Evolutionary conservation across 1,284 basidiomycete genomes (phyloP), one percentile per base, ranked within the genome.

Genomic region (Heterobasidion irregulare): DNA sequence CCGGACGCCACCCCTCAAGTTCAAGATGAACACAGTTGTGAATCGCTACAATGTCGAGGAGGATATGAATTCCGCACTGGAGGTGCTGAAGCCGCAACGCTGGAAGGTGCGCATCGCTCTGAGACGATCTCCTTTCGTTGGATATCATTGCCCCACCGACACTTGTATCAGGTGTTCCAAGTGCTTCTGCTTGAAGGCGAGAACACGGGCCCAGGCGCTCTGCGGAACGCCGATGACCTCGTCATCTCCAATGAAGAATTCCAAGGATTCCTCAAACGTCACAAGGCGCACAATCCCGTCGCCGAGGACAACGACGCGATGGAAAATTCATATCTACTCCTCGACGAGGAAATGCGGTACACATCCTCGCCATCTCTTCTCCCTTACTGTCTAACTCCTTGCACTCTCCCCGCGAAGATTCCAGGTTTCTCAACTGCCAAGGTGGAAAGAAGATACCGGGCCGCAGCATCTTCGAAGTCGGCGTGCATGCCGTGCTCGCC

Each of bases 1-100:
- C 7, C 69, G 12, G 62, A 69, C 65, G 8, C 59, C 65, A 6
- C 61, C 58, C 0, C 69, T 69, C 50, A 68, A 64, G 48, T 63
- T 75, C 8, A 75, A 75, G 47, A 65, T 74, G n/a, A 74, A 75
- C 50, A 65, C 68, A 0, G 73, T 32, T 65, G 70, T 2, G 41
- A 38, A 8, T 75, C 8, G 62, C 74, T 18, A 73, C 64, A 0
- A 70, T 50, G 63, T 64, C 36, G 57, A 72, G 10, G 68, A 71
- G 54, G 68, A 71, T 47, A 69, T 71, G 69, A 67, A 65, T 54
- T 62, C 61, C 3, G 54, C 55, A 13, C 69, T 70, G 13, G 55
- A 62, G 43, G 59, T 64, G 47, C 56, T 70, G 19, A 56, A 53
- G 0, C 68, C 68, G 8, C 61, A 63, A 48, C 65, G 68, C 16